Evolutionary conservation across 768 basidiomycete species (phyloP), one percentile per base, ranked within the genome.

Genomic region (Hericium alpestre): DNA sequence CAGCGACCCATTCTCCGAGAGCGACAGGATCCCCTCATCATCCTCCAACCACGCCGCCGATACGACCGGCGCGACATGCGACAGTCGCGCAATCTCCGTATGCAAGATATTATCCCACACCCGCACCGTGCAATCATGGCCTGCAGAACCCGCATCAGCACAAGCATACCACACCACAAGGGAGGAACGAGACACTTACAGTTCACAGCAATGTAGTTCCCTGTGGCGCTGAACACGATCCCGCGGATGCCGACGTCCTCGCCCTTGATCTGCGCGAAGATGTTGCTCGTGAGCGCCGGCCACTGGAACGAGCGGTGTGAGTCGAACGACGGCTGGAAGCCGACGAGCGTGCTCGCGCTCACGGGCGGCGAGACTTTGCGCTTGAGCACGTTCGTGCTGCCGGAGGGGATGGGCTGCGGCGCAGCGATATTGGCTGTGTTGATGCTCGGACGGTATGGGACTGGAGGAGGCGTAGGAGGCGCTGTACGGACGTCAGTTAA

Each of bases 81-180:
- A 67, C 51, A 87, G 69, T 49, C 78, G 73, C 10, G 81, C 82
- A 51, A 82, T 71, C 69, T 87, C 86, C 41, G 66, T 66, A 13
- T 68, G 70, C 32, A 63, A 71, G 37, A 64, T 54, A 59, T 74
- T 83, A 60, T 75, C 76, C 82, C 82, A 85, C 65, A 87, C 78
- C 48, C 86, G 82, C 39, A 62, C 56, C 22, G 82, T 79, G 37
- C 71, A 73, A 68, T 87, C 84, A 41, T 72, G 67, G 63, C 81
- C 83, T 84, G 58, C 11, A 55, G 32, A 18, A 32, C 18, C 16
- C 41, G 20, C 18, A 25, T 57, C 38, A 37, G 41, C 13, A 18
- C 57, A 38, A 50, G 40, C 23, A 9, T 10, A 32, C 20, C 40
- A 38, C n/a, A 47, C 9, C 53, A 56, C 32, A 38, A 46, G 20